A percentile compares a stretch with the other conserved stretches of the same genome.
These are phyloP conservation scores for Russula compacta DNA, from an alignment of 768 basidiomycete species.

Conservation along the genomic window DNA sequence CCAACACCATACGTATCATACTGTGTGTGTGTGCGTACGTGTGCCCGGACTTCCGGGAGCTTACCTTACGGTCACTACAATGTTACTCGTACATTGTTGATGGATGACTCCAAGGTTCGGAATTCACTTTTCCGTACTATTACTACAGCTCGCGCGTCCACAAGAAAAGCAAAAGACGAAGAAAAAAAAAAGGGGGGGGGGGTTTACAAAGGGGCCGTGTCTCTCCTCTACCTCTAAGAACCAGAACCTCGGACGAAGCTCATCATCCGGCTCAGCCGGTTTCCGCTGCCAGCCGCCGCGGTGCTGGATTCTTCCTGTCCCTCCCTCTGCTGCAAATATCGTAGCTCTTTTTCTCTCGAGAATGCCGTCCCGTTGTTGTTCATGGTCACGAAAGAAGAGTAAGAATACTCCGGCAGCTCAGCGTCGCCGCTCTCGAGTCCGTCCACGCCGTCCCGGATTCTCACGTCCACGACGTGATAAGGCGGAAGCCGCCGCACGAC, in stretches of 20 bases:
- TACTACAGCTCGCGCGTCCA: no score
- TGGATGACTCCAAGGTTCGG: no score
- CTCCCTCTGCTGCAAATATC: not conserved
- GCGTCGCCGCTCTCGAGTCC: not conserved
- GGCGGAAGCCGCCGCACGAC: constrained; percentile 14
- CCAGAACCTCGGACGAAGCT: constrained; percentile 10
- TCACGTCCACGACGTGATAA: constrained; percentile 15
- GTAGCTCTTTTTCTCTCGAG: constrained; percentile 3
- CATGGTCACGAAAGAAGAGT: not conserved
- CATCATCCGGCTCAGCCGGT: constrained; percentile 9
- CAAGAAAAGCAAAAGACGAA: no score
- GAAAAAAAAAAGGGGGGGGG: no score
- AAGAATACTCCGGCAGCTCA: constrained; percentile 9
- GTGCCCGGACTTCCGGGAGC: no score
- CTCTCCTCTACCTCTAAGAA: not conserved
- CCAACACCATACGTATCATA: no score
- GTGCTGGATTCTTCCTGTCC: not conserved
- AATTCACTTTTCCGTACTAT: no score
- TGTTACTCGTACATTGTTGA: no score
- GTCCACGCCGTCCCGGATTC: constrained; percentile 9
- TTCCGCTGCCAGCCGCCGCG: not conserved
- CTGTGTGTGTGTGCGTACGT: no score
- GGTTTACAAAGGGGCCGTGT: no score
- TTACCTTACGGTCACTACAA: no score
- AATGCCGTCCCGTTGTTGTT: not conserved